Conservation (phyloP, 2,329 filamentous ascomycete species). For the Xylariaceae sp. region DNA sequence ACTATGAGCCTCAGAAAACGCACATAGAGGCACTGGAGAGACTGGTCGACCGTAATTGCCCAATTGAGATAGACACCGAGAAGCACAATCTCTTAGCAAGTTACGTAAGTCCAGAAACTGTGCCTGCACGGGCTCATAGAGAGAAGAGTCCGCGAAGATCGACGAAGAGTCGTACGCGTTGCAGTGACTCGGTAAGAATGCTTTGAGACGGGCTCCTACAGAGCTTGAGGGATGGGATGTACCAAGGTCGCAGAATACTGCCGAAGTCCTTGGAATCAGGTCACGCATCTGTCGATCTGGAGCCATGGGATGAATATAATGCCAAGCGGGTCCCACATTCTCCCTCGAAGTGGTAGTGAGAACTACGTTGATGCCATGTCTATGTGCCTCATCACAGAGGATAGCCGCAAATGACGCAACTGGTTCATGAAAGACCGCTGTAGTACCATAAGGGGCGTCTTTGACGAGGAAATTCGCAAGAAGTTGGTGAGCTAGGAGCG, state of each 20-base stretch:
- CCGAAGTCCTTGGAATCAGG: neutral
- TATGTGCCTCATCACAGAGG: no score
- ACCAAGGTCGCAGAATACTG: neutral
- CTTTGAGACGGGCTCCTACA: neutral
- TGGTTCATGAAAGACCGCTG: neutral
- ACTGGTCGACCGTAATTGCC: neutral
- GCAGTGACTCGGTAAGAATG: neutral
- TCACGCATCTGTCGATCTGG: no score
- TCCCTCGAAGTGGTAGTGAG: neutral
- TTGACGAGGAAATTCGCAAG: neutral
- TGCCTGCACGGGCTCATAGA: neutral
- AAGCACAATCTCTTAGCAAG: neutral
- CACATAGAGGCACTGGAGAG: neutral
- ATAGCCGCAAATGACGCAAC: neutral
- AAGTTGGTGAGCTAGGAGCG: neutral
- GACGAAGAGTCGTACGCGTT: neutral
- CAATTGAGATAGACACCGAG: neutral
- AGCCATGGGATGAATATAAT: no score
- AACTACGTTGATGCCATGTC: neutral
- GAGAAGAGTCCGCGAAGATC: neutral
- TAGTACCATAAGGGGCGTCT: neutral
- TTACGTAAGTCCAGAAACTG: neutral
- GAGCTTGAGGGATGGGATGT: neutral
- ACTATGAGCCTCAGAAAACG: no score
- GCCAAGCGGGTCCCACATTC: no score